Base-by-base conservation (phyloP, 2,329 filamentous ascomycete species). In the Zasmidium cellare region DNA sequence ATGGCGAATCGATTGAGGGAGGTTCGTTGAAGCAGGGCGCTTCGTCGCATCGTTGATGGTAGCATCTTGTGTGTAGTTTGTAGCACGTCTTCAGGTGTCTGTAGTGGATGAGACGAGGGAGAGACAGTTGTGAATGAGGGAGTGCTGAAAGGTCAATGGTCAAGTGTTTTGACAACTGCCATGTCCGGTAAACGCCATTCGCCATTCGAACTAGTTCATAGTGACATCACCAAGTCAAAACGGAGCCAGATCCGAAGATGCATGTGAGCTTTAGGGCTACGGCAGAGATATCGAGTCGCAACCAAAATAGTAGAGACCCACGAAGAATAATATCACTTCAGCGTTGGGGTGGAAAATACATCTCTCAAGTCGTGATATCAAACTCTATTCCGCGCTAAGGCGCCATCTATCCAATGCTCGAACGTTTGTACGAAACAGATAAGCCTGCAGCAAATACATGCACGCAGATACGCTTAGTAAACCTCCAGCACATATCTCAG, bases 401-500 rank as follows among this genome's bases (percentile, higher is more conserved):
- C 7, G 35, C 16, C 35, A 3, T 9, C 16, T n/a, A 41, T 41
- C 35, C 35, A 41, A 41, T 41, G 35, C 35, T 41, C 35, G 35
- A 41, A 41, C 35, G 35, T 18, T 9, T 41, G 35, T 41, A 41
- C 35, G 35, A 41, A 41, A 41, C 35, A 41, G 35, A 41, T 41
- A 41, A 41, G 35, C 12, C 11, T 41, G 35, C 35, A 41, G 35
- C 35, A 41, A 41, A 41, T 14, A 41, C 35, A 41, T 41, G 35
- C 35, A 9, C 6, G 35, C 35, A 41, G 35, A 16, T 41, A 18
- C 7, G 35, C 35, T 47, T 69, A 97, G 77, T 97, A 97, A 56
- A 97, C 94, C 80, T 99, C 94, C 55, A 99, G 82, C 53, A 99
- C 93, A 78, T 97, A 99, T 73, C 94, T 84, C 62, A 89, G 85